Evolutionary conservation across 495 filamentous ascomycete genomes (phyloP), one percentile per base, ranked within the genome.

Genomic region (Penicillium taxi): DNA sequence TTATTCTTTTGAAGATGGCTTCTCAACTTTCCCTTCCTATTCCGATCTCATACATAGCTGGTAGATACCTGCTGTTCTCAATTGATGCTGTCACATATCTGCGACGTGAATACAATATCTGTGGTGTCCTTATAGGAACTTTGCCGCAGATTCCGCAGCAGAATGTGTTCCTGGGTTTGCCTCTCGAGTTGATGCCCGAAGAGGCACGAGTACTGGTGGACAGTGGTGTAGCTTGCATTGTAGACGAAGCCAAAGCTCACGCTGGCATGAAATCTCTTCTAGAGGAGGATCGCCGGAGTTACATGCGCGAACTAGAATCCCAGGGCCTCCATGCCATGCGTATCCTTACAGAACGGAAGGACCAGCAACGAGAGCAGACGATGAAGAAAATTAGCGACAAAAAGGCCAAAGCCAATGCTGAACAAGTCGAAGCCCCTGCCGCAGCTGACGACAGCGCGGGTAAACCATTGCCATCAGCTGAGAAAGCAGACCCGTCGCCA

Each of bases 71-170:
- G 40, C 71, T 96, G 47, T 96, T 93, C 67, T 86, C 90, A 55
- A 75, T 84, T 52, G 75, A 89, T 41, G 77, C 77, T 30, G 80
- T 93, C 30, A 83, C 82, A 52, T 78, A 86, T 64, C 66, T 94
- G 41, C 81, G 91, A 42, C 77, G 80, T 21, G 69, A 77, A 48
- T 72, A 96, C 63, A 78, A 87, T 57, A 93, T 95, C 50, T 86
- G 84, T 50, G 87, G 88, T 33, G 84, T 91, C 15, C 66, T 96
- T 31, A 81, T 82, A 30, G 91, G 91, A 26, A 84, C 82, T 2
- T 77, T 96, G 26, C 87, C 93, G 2, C 91, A 95, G 61, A 76
- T 82, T 26, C 87, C 90, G 5, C 86, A 90, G 48, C 91, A 98
- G 59, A 98, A 96, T 67, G 72, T 95, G 33, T 96, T 96, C 56